Base-by-base conservation (phyloP, 768 basidiomycete genomes). In the Hydnomerulius pinastri region DNA sequence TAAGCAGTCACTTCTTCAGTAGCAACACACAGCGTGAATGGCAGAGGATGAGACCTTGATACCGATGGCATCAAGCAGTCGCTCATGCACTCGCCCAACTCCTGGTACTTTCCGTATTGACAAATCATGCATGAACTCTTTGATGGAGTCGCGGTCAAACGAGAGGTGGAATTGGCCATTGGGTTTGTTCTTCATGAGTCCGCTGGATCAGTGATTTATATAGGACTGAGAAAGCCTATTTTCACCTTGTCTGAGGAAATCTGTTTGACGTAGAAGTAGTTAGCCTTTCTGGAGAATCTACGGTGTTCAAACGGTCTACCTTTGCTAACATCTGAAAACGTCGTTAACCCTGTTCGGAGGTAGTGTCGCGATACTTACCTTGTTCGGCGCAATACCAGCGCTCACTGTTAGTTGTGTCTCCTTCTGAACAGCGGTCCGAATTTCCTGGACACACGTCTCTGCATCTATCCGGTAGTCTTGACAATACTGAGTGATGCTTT, bases 381-480 rank as follows among this genome's bases (percentile, higher is more conserved):
- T 90, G 70, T 95, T 98, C 1, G 96, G 90, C 0, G 96, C 94
- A 50, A 98, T 93, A 3, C 97, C 97, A 25, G 94, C 95, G 58
- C 91, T 94, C 45, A 90, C 92, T 2, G 97, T 98, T 43, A 98
- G 66, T 46, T 81, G 80, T 3, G 95, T 98, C 68, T 89, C 89
- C 15, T 75, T 74, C 47, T 85, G 76, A 3, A 98, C 90, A 35
- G 74, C 75, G 21, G 75, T 76, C 20, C 97, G 77, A 72, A 99
- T 87, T 54, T 87, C 77, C 44, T 78, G 70, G 11, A 96, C 90
- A 60, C 92, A 95, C 38, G 85, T 83, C 25, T 82, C 83, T 0
- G 87, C 78, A 2, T 77, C 76, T 44, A 93, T 58, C 9, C 74
- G 60, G 66, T 90, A 80, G 38, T 80, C 76, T n/a, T 72, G 56